Evolutionary conservation across 805 yeast genomes (phyloP).

Genomic region (Hagleromyces aurorensis): DNA sequence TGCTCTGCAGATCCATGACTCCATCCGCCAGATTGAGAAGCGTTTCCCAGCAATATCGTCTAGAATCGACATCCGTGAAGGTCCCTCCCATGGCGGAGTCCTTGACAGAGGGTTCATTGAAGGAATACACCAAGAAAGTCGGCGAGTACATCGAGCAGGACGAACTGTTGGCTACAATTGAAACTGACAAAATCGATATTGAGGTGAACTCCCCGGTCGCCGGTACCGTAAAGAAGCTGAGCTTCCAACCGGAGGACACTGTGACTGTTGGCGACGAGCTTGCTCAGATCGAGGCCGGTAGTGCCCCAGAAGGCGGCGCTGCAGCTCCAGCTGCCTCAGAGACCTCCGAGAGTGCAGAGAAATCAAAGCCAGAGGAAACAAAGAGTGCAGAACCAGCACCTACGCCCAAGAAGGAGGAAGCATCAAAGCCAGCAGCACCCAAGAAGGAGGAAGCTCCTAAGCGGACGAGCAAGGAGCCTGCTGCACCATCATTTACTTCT

Average conservation of each 20-base stretch:
- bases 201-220: constrained; percentile 91
- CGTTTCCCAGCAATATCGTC: constrained; percentile 19
- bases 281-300: constrained; percentile 74
- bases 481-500: constrained; percentile 35
- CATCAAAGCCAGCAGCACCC: constrained; percentile 25
- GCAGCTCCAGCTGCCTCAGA: constrained; percentile 28
- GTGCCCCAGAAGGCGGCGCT: constrained; percentile 55
- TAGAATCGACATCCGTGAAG: constrained; percentile 50
- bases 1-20: constrained; percentile 4
- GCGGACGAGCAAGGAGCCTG: constrained; percentile 21
- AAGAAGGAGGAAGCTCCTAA: constrained; percentile 22
- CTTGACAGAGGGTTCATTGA: constrained; percentile 90
- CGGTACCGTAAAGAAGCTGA: constrained; percentile 80
- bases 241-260: constrained; percentile 81
- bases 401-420: constrained; percentile 31
- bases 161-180: constrained; percentile 92
- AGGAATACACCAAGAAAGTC: constrained; percentile 58
- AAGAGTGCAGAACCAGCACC: constrained; percentile 47
- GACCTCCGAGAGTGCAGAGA: constrained; percentile 25
- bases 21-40: constrained; percentile 10
- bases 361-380: constrained; percentile 26
- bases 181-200: constrained; percentile 96
- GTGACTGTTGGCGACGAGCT: constrained; percentile 94
- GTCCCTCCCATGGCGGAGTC: constrained; percentile 99
- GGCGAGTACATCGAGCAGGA: constrained; percentile 86